Evolutionary conservation across 139 green algal genomes (phyloP).

Genomic region (Haematococcus lacustris): DNA sequence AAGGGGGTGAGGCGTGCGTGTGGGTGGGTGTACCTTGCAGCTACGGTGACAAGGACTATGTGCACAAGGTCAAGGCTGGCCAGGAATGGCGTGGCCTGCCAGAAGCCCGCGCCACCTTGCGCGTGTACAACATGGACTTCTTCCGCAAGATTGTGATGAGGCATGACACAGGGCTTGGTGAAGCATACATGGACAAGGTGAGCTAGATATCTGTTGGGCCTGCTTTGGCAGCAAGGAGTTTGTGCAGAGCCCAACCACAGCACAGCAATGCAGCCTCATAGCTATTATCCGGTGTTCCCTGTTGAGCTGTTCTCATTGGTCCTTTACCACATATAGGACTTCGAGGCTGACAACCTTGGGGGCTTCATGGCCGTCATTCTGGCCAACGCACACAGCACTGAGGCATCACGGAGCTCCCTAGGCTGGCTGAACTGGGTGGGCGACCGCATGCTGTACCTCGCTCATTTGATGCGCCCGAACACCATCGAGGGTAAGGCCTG

Average conservation of each 20-base stretch:
- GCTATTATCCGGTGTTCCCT: no score
- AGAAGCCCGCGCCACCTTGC: slow-evolving; percentile 42
- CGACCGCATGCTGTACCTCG: slow-evolving; percentile 61
- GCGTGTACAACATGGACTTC: slow-evolving; percentile 63
- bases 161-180: slow-evolving; percentile 81
- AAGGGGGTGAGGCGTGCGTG: no score
- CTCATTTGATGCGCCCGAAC: slow-evolving; percentile 75
- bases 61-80: slow-evolving; percentile 12
- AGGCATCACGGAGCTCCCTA: slow-evolving; percentile 51
- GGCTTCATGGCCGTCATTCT: slow-evolving; percentile 62
- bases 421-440: slow-evolving; percentile 76
- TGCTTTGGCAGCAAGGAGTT: neutral
- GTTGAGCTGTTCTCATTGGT: no score
- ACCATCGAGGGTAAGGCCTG: slow-evolving; percentile 50
- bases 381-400: slow-evolving; percentile 42
- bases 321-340: slow-evolving; percentile 23
- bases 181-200: slow-evolving; percentile 83
- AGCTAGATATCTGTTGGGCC: neutral
- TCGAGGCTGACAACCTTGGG: slow-evolving; percentile 48
- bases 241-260: no score
- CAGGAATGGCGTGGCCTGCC: slow-evolving; percentile 62
- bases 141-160: slow-evolving; percentile 70
- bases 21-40: neutral
- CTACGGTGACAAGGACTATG: neutral
- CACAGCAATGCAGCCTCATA: no score